Evolutionary conservation across 2,329 filamentous ascomycete genomes (phyloP).

Genomic region (Ascomycota sp.): DNA sequence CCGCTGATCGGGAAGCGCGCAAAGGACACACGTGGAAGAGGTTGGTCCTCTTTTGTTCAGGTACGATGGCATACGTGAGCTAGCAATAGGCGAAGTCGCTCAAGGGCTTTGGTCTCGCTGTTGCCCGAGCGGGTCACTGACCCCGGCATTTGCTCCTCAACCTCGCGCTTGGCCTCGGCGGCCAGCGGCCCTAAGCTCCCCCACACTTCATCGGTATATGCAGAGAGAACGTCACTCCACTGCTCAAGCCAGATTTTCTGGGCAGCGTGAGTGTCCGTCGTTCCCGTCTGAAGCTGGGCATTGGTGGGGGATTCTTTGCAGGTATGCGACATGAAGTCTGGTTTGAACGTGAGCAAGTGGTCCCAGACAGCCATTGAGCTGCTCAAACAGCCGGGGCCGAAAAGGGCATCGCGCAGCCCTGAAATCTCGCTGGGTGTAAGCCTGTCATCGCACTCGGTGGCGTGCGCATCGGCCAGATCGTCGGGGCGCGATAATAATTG

Average conservation of each 20-base stretch:
- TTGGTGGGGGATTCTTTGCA: slow-evolving; percentile 3
- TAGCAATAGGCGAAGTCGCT: slow-evolving; percentile 15
- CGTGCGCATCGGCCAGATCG: slow-evolving; percentile 4
- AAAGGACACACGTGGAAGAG: too few species aligned
- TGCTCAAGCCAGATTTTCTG: slow-evolving; percentile 26
- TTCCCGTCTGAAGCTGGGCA: slow-evolving; percentile 15
- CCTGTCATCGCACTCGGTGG: slow-evolving; percentile 7
- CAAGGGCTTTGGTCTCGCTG: slow-evolving; percentile 10
- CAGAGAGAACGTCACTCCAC: slow-evolving; percentile 31
- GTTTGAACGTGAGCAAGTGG: slow-evolving; percentile 26
- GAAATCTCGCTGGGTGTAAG: slow-evolving; percentile 10
- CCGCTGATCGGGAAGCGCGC: too few species aligned
- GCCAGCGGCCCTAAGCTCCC: slow-evolving; percentile 36
- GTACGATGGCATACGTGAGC: slow-evolving; percentile 11
- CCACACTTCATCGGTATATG: slow-evolving; percentile 46
- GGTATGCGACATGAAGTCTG: slow-evolving; percentile 15
- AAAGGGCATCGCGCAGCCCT: slow-evolving; percentile 17
- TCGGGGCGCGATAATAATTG: slow-evolving; percentile 13
- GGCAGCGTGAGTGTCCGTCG: slow-evolving; percentile 15
- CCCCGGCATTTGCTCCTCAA: slow-evolving; percentile 15
- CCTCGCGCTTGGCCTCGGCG: slow-evolving; percentile 30
- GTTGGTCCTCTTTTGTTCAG: too few species aligned
- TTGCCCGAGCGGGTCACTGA: not conserved
- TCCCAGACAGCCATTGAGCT: slow-evolving; percentile 15
- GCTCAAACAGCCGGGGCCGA: slow-evolving; percentile 5